These are phyloP conservation scores for Vitis labrusca DNA, from an alignment of 164 flowering plant genomes.

Conservation along the genomic window DNA sequence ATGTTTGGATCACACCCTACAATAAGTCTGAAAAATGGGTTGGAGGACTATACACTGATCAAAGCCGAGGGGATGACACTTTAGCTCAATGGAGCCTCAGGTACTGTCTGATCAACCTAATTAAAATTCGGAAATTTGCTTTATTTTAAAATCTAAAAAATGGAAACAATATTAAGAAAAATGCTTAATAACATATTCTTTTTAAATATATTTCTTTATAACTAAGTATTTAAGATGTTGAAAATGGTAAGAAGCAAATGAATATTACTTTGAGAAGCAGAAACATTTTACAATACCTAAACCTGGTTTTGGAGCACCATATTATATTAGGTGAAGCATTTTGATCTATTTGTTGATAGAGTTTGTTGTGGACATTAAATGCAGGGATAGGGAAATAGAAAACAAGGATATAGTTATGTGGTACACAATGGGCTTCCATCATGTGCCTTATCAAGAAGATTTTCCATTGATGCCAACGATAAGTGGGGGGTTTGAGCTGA, in stretches of 20 bases:
- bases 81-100: conserved; percentile 27
- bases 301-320: no score
- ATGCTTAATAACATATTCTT: no score
- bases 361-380: background rate
- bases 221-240: no score
- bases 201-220: no score
- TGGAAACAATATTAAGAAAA: no score
- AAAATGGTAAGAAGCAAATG: conserved; percentile 11
- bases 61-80: conserved; percentile 46
- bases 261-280: conserved; percentile 11
- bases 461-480: conserved; percentile 28
- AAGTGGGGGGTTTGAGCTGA: conserved; percentile 18
- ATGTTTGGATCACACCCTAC: conserved; percentile 52
- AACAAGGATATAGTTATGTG: conserved; percentile 32
- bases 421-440: conserved; percentile 37
- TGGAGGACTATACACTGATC: conserved; percentile 31
- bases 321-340: background rate
- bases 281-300: background rate
- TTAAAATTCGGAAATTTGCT: background rate
- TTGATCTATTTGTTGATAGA: background rate
- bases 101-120: conserved; percentile 15
- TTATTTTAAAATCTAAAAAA: no score
- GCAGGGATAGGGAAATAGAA: conserved; percentile 31
- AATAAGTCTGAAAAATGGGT: conserved; percentile 54
- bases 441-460: conserved; percentile 30